phyloP scores from a whole-genome alignment of 768 basidiomycete genomes.

The Tylopilus sp. region DNA sequence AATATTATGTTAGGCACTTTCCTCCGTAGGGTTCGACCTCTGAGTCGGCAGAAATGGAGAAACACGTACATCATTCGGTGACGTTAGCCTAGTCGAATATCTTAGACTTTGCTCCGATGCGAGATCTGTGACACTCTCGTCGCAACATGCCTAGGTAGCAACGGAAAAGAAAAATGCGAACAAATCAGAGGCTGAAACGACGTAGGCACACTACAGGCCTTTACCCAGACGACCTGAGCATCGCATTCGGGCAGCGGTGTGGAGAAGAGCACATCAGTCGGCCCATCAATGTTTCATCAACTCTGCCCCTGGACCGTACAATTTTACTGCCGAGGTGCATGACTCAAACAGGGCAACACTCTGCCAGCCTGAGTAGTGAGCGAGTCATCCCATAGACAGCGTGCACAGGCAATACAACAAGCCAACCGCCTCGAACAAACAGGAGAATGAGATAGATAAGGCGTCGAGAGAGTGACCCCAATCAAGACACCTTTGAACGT shows the following conservation, averaged over 20 bases:
- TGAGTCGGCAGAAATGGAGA: too few species aligned
- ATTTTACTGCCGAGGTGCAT: not conserved
- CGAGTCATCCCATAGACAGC: not conserved
- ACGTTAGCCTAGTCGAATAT: too few species aligned
- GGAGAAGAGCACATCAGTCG: not conserved
- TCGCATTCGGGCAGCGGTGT: conserved; percentile 8
- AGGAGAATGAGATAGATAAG: conserved; percentile 12
- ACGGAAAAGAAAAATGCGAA: not conserved
- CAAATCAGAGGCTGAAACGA: not conserved
- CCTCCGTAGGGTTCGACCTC: too few species aligned
- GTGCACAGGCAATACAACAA: conserved; percentile 12
- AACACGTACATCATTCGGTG: too few species aligned
- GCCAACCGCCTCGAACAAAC: not conserved
- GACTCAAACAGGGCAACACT: not conserved
- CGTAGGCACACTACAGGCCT: not conserved
- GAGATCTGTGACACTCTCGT: not conserved
- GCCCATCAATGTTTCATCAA: not conserved
- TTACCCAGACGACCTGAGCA: conserved; percentile 5
- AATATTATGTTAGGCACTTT: too few species aligned
- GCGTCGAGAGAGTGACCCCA: not conserved
- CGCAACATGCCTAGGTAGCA: not conserved
- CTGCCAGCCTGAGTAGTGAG: not conserved
- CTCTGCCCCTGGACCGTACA: too few species aligned
- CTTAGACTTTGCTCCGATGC: not conserved
- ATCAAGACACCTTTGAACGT: not conserved